Base-by-base conservation (phyloP, 768 basidiomycete species). In the Hypsizygus marmoreus region DNA sequence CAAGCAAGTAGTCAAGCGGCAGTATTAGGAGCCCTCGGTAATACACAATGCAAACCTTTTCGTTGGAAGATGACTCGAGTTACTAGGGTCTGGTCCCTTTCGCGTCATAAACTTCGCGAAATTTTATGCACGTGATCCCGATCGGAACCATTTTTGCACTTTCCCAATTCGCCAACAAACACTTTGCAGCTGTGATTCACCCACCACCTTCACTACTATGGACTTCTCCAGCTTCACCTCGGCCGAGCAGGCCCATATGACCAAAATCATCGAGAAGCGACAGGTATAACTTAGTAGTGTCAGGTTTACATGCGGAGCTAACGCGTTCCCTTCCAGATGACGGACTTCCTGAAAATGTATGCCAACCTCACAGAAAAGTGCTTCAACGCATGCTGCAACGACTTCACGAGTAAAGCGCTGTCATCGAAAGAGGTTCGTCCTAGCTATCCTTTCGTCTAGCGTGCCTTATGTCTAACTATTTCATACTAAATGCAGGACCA, bases 211-310 rank as follows among this genome's bases (percentile, higher is more conserved):
- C 38, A 42, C 48, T 34, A 55, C 45, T 57, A 95, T 95, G 94
- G 94, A 97, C 69, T 91, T 97, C 64, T 93, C 92, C 55, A 76
- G 80, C 53, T 84, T 97, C 71, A 95, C 87, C 68, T 64, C 82
- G 20, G 82, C 92, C 53, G 95, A 97, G 67, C 92, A 95, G 75
- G 91, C 91, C n/a, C 91, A 94, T 65, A 92, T 99, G 85, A 89
- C 81, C 48, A 88, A 84, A 62, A 70, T 94, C 61, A 93, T 99
- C 43, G 95, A 98, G 74, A 94, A 91, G 75, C 93, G 91, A 76
- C 95, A 98, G 86, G 95, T 88, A 49, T 45, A 74, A 49, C 14
- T 3, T 20, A 9, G 28, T 11, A 8, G 8, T 7, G 8, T n/a
- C 17, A 23, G 13, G 4, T 30, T 14, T n/a, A 6, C 19, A 11